Conservation (phyloP, 2,329 filamentous ascomycete genomes). For the Botryotinia convoluta region DNA sequence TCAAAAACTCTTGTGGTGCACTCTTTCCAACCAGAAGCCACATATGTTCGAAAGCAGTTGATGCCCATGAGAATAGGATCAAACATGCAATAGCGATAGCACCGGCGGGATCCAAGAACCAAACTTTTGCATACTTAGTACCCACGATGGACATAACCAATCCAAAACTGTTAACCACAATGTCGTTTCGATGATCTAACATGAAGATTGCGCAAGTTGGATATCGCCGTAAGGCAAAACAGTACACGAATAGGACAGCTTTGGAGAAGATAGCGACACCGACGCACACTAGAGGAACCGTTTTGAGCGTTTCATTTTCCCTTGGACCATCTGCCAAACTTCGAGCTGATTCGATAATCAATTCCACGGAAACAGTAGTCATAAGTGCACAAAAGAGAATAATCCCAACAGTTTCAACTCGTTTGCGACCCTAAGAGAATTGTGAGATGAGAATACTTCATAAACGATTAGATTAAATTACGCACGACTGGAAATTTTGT, state of each 20-base stretch:
- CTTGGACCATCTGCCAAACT: slow-evolving; percentile 58
- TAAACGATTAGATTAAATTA: neutral
- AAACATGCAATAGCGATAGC: slow-evolving; percentile 79
- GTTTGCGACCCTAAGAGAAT: slow-evolving; percentile 36
- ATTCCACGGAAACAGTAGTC: slow-evolving; percentile 85
- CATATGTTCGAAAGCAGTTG: slow-evolving; percentile 86
- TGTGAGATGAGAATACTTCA: neutral
- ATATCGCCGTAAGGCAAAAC: slow-evolving; percentile 86
- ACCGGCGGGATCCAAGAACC: slow-evolving; percentile 95
- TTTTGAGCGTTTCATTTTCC: slow-evolving; percentile 51
- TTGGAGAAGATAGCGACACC: slow-evolving; percentile 80
- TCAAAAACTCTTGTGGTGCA: slow-evolving; percentile 79
- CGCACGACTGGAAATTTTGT: slow-evolving; percentile 18
- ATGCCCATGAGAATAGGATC: slow-evolving; percentile 77
- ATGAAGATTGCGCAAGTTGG: slow-evolving; percentile 88
- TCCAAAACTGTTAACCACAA: slow-evolving; percentile 94
- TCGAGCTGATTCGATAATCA: slow-evolving; percentile 82
- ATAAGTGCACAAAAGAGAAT: slow-evolving; percentile 97
- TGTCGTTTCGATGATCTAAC: slow-evolving; percentile 96
- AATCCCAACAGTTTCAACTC: slow-evolving; percentile 93
- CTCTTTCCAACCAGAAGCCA: slow-evolving; percentile 86
- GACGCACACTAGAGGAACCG: slow-evolving; percentile 80
- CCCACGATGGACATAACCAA: slow-evolving; percentile 90
- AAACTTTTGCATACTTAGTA: slow-evolving; percentile 65
- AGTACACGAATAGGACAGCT: slow-evolving; percentile 81